Percentiles rank a stretch among this genome's conserved stretches.
Conservation (phyloP, 306 rosid species). For the Quercus wislizeni region DNA sequence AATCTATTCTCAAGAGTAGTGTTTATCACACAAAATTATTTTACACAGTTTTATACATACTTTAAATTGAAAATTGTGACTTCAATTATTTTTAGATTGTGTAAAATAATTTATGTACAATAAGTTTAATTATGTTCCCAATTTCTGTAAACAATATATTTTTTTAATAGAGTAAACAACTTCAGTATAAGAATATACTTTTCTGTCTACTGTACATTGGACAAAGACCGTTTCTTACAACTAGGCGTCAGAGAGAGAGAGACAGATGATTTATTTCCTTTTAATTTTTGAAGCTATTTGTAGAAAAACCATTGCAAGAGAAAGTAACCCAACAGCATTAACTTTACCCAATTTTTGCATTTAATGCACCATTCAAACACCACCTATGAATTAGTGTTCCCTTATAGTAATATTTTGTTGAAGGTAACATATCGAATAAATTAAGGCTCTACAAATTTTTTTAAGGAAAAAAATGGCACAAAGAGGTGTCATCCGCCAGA, state of each 20-base stretch:
- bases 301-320: slow-evolving; percentile 8
- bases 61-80: no score
- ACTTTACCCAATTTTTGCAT: slow-evolving; percentile 28
- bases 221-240: slow-evolving; percentile 29
- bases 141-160: no score
- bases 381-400: slow-evolving; percentile 38
- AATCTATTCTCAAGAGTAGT: no score
- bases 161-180: no score
- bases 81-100: no score
- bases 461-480: background rate
- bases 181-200: no score
- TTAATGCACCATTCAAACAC: slow-evolving; percentile 42
- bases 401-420: background rate
- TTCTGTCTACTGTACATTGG: slow-evolving; percentile 33
- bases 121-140: no score
- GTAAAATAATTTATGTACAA: no score
- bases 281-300: background rate
- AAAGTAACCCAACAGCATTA: slow-evolving; percentile 31
- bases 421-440: slow-evolving; percentile 21
- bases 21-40: no score
- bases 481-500: slow-evolving; percentile 4
- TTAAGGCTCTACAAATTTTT: slow-evolving; percentile 1
- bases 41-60: no score
- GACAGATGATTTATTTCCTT: no score
- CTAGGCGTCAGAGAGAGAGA: no score